Percentiles rank a stretch among this genome's conserved stretches.
Conservation (phyloP, 345 rosid species). For the Sisymbrium altissimum region DNA sequence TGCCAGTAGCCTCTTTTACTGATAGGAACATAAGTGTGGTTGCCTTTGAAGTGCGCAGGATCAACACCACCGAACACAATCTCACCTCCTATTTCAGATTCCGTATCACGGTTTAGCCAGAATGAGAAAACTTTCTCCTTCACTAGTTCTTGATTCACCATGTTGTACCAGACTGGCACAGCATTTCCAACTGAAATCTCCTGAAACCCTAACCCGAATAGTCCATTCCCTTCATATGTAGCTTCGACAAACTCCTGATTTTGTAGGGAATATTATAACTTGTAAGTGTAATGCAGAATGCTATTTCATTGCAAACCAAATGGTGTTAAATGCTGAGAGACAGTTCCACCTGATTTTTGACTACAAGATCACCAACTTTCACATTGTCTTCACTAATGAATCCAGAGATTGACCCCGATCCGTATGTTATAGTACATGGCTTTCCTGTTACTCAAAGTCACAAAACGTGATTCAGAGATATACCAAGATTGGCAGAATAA, state of each 20-base stretch:
- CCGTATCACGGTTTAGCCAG: conserved; percentile 65
- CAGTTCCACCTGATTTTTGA: conserved; percentile 53
- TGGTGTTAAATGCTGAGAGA: not conserved
- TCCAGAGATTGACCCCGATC: conserved; percentile 72
- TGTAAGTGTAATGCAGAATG: not conserved
- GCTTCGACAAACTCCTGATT: conserved; percentile 72
- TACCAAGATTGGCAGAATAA: not conserved
- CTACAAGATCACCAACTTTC: conserved; percentile 57
- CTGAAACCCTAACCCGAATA: conserved; percentile 76
- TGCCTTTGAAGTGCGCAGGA: conserved; percentile 54
- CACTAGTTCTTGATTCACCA: conserved; percentile 58
- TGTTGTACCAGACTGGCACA: conserved; percentile 73
- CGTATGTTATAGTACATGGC: conserved; percentile 53
- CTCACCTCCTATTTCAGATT: conserved; percentile 58
- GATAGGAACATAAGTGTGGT: conserved; percentile 70
- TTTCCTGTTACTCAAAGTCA: conserved; percentile 44
- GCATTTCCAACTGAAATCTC: conserved; percentile 67
- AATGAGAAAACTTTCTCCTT: conserved; percentile 60
- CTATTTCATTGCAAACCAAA: not conserved
- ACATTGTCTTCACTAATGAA: conserved; percentile 74
- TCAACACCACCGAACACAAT: conserved; percentile 86
- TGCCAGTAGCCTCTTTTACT: conserved; percentile 80
- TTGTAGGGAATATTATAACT: not conserved
- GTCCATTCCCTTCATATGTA: conserved; percentile 65
- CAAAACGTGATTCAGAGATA: not conserved